Percentiles rank a stretch among this genome's conserved stretches.
phyloP scores from a whole-genome alignment of 2,329 filamentous ascomycete species.

The Penicillium sp. region DNA sequence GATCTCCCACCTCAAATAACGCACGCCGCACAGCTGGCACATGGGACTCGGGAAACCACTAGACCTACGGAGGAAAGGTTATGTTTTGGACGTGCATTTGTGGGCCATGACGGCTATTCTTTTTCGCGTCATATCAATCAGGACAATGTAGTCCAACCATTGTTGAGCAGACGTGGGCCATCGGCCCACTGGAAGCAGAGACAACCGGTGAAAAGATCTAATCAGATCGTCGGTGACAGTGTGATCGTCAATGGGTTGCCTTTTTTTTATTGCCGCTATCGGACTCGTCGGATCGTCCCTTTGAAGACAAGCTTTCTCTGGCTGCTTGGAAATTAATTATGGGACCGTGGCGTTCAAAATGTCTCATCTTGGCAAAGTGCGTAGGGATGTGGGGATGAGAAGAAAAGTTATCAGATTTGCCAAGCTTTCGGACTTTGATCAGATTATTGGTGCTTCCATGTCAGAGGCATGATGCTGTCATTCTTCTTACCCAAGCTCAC shows the following conservation, averaged over 20 bases:
- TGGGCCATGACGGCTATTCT: conserved; percentile 3
- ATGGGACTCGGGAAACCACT: not conserved
- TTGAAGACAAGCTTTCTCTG: conserved; percentile 2
- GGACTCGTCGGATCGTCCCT: not conserved
- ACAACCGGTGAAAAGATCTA: conserved; percentile 5
- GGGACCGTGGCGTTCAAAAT: not conserved
- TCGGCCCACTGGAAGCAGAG: conserved; percentile 1
- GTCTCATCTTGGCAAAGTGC: not conserved
- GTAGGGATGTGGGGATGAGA: not conserved
- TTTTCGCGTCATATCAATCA: not conserved
- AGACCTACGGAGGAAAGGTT: not conserved
- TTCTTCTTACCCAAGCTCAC: too few species aligned
- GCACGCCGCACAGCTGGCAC: conserved; percentile 3
- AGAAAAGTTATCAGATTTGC: conserved; percentile 10
- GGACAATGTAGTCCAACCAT: conserved; percentile 3
- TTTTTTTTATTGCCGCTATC: not conserved
- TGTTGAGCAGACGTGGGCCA: not conserved
- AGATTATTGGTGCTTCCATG: too few species aligned
- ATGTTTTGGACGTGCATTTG: not conserved
- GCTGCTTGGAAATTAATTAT: conserved; percentile 5
- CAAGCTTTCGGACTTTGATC: not conserved
- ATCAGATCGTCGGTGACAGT: conserved; percentile 7
- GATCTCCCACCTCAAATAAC: conserved; percentile 1
- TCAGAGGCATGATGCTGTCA: too few species aligned
- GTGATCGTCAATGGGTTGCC: not conserved